Percentiles rank a stretch among this genome's conserved stretches.
Evolutionary conservation across 2,329 filamentous ascomycete genomes (phyloP).

Genomic region (Neonectria neomacrospora): DNA sequence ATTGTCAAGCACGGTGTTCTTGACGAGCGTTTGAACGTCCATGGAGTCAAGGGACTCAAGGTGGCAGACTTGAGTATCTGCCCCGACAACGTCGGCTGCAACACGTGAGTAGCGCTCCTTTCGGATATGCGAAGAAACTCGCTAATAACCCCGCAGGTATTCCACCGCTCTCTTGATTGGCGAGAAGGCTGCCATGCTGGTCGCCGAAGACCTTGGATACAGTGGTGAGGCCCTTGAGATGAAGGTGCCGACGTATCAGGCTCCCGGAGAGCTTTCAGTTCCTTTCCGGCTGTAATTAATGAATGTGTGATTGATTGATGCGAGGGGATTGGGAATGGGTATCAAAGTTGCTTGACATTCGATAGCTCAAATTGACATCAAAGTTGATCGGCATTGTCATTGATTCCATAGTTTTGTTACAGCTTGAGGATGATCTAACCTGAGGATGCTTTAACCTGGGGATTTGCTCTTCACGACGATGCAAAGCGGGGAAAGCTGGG

Average conservation of each 20-base stretch:
- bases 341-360: not conserved
- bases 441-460: too few species aligned
- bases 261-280: slow-evolving; percentile 60
- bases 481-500: not conserved
- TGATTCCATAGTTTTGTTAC: not conserved
- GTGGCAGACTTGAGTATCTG: slow-evolving; percentile 81
- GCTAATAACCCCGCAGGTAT: slow-evolving; percentile 57
- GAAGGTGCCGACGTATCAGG: slow-evolving; percentile 75
- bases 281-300: slow-evolving; percentile 56
- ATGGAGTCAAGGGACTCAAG: slow-evolving; percentile 81
- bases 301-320: not conserved
- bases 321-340: not conserved
- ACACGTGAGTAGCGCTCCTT: slow-evolving; percentile 61
- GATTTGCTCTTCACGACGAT: not conserved
- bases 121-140: slow-evolving; percentile 6
- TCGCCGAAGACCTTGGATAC: slow-evolving; percentile 80
- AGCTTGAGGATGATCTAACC: too few species aligned
- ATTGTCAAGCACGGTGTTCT: slow-evolving; percentile 84
- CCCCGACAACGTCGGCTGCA: slow-evolving; percentile 80
- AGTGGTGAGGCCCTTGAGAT: slow-evolving; percentile 78
- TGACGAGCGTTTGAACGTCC: slow-evolving; percentile 81
- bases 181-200: slow-evolving; percentile 77
- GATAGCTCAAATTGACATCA: not conserved
- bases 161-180: slow-evolving; percentile 79
- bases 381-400: not conserved